Conservation (phyloP, 306 rosid species). For the Alnus glutinosa region DNA sequence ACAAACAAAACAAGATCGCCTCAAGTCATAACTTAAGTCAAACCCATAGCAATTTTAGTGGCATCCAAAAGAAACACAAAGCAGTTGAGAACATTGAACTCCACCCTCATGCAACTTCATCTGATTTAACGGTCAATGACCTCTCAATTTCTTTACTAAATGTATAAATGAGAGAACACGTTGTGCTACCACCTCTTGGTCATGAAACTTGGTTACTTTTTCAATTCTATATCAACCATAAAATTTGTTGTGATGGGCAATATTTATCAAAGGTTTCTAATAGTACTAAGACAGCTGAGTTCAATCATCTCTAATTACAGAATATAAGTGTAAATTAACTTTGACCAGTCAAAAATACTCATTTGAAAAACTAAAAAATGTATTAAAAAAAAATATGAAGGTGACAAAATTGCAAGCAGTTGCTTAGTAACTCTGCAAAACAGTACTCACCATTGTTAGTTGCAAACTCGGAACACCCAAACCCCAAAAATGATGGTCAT, state of each 20-base stretch:
- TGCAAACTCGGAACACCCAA: not conserved
- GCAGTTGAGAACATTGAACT: not conserved
- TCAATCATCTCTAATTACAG: slow-evolving; percentile 6
- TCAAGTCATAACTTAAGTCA: not conserved
- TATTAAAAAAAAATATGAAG: not conserved
- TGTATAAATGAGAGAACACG: not conserved
- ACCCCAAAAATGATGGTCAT: not conserved
- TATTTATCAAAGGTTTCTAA: not conserved
- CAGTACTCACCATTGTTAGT: not conserved
- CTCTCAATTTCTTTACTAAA: not conserved
- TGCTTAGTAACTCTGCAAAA: not conserved
- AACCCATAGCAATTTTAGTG: not conserved
- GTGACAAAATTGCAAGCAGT: not conserved
- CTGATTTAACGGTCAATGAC: not conserved
- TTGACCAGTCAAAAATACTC: not conserved
- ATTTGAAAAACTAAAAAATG: not conserved
- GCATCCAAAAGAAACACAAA: not conserved
- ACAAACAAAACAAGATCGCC: not conserved
- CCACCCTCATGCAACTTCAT: not conserved
- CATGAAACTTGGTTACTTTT: not conserved
- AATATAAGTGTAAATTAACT: not conserved
- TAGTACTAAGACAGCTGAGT: not conserved
- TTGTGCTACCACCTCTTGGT: not conserved
- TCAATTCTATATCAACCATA: not conserved
- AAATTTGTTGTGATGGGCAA: not conserved